A percentile compares a stretch with the other conserved stretches of the same genome.
phyloP scores from a whole-genome alignment of 306 rosid species.

The Dalbergia oliveri region DNA sequence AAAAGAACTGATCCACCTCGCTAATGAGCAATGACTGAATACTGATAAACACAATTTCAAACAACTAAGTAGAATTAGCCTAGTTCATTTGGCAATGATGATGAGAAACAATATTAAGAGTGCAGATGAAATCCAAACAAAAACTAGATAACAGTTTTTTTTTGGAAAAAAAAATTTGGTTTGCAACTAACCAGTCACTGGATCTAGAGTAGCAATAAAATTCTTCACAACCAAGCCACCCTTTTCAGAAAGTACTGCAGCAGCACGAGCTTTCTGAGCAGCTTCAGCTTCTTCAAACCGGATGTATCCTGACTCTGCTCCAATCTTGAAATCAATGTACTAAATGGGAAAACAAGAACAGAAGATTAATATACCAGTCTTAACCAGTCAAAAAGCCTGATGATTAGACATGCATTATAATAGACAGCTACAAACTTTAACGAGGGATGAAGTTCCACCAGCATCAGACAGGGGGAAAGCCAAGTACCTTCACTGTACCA shows the following conservation, averaged over 20 bases:
- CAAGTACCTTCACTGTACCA: slow-evolving; percentile 80
- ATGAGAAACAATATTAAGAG: not conserved
- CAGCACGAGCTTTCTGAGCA: slow-evolving; percentile 90
- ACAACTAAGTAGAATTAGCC: not conserved
- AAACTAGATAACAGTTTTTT: not conserved
- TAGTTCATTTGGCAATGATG: not conserved
- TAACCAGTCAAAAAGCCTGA: slow-evolving; percentile 15
- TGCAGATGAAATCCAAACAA: slow-evolving; percentile 22
- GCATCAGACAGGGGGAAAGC: not conserved
- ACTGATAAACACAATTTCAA: not conserved
- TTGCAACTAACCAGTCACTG: slow-evolving; percentile 69
- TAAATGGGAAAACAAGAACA: slow-evolving; percentile 43
- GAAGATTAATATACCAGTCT: slow-evolving; percentile 29
- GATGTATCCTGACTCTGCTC: slow-evolving; percentile 83
- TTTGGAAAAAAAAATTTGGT: not conserved
- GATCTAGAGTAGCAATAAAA: slow-evolving; percentile 74
- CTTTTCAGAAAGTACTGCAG: slow-evolving; percentile 77
- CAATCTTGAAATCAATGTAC: slow-evolving; percentile 88
- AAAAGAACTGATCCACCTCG: not conserved
- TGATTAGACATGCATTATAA: slow-evolving; percentile 2
- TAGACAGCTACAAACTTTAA: slow-evolving; percentile 6
- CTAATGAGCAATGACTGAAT: not conserved
- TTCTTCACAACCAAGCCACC: slow-evolving; percentile 84
- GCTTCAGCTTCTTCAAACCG: slow-evolving; percentile 86
- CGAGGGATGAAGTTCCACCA: slow-evolving; percentile 2